Evolutionary conservation across 2,329 filamentous ascomycete genomes (phyloP).

Genomic region (Metarhizium humberi): DNA sequence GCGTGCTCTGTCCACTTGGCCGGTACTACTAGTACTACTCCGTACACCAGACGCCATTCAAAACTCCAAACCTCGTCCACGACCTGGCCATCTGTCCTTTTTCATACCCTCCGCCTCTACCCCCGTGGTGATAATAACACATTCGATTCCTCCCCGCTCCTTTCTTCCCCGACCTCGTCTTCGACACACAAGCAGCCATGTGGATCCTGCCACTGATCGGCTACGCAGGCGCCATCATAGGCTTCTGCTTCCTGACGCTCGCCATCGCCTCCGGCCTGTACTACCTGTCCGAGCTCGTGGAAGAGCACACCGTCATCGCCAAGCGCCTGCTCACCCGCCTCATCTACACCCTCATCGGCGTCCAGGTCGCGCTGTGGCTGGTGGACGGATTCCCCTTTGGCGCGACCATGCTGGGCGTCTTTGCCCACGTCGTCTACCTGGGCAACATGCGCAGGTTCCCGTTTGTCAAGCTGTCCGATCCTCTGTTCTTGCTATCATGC

Average conservation of each 20-base stretch:
- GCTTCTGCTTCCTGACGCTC: constrained; percentile 89
- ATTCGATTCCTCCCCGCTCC: background rate
- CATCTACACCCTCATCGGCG: constrained; percentile 70
- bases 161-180: background rate
- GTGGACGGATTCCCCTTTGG: constrained; percentile 79
- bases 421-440: constrained; percentile 76
- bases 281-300: constrained; percentile 94
- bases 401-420: constrained; percentile 65
- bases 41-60: too few relatives aligned
- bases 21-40: too few relatives aligned
- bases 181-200: constrained; percentile 41
- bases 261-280: constrained; percentile 97
- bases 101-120: background rate
- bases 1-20: constrained; percentile 8
- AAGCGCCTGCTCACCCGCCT: constrained; percentile 78
- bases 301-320: constrained; percentile 90
- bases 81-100: background rate
- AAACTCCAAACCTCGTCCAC: too few relatives aligned
- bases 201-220: constrained; percentile 93
- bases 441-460: constrained; percentile 72
- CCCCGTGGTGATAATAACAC: background rate
- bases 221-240: constrained; percentile 76
- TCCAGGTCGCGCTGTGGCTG: constrained; percentile 66
- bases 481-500: constrained; percentile 77
- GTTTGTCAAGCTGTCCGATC: constrained; percentile 78